Conservation (phyloP, 2,329 filamentous ascomycete species). For the Magnaporthiopsis incrustans region DNA sequence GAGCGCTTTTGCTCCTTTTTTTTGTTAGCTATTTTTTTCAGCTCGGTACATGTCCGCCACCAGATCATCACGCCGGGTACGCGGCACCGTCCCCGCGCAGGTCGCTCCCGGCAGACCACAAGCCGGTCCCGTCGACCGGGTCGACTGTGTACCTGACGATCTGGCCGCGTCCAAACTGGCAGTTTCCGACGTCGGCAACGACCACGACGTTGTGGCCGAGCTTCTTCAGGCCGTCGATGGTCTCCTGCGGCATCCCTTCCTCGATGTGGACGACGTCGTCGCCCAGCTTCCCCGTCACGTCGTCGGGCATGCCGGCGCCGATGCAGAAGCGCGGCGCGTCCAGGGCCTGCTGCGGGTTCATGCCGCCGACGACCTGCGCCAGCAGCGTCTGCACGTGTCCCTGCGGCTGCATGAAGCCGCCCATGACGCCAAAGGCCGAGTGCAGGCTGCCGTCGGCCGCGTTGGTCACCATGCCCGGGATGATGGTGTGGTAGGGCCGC, state of each 20-base stretch:
- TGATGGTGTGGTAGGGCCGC: constrained; percentile 92
- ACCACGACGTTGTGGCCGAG: constrained; percentile 67
- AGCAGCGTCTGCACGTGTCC: constrained; percentile 88
- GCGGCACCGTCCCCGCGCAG: constrained; percentile 64
- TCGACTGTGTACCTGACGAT: constrained; percentile 70
- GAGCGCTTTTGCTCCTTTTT: background rate
- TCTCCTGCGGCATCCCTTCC: constrained; percentile 64
- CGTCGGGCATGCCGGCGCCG: constrained; percentile 55
- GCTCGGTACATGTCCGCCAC: background rate
- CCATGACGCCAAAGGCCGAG: constrained; percentile 89
- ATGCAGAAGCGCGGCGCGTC: constrained; percentile 86
- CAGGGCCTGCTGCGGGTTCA: constrained; percentile 75
- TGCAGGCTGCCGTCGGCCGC: constrained; percentile 63
- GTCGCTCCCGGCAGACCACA: constrained; percentile 87
- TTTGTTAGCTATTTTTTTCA: too few relatives aligned
- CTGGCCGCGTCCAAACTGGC: constrained; percentile 77
- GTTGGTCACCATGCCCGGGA: constrained; percentile 81
- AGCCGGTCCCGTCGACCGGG: constrained; percentile 49
- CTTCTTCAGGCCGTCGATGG: constrained; percentile 53
- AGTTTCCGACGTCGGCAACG: constrained; percentile 53
- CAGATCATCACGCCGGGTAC: constrained; percentile 2
- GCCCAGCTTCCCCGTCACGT: constrained; percentile 37
- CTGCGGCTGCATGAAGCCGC: constrained; percentile 94
- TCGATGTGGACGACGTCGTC: constrained; percentile 68
- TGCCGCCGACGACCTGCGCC: constrained; percentile 74